Evolutionary conservation across 352 stramenopile species (phyloP), one percentile per base, ranked within the genome.

Genomic region (Peronosclerospora sorghi): DNA sequence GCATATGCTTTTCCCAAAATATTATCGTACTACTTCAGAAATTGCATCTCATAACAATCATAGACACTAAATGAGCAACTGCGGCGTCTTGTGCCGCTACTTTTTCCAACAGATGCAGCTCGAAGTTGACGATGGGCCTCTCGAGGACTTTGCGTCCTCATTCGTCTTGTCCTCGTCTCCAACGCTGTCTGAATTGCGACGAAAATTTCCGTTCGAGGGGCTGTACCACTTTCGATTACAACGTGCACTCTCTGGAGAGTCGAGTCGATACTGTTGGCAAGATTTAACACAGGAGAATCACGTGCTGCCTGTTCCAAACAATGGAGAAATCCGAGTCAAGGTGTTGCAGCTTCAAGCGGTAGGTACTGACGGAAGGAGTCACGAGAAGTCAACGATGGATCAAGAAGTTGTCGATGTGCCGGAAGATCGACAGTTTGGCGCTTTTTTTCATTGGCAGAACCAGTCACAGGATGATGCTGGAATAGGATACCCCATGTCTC

Each of bases 41-140:
- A n/a, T n/a, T n/a, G n/a, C n/a, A n/a, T n/a, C n/a, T n/a, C n/a
- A n/a, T n/a, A n/a, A n/a, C n/a, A n/a, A n/a, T n/a, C n/a, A n/a
- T n/a, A n/a, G n/a, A n/a, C n/a, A n/a, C 19, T 8, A 10, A 18
- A 41, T 41, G 19, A 10, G 19, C 17, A 51, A 23, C 26, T 55
- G 52, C 48, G 52, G 60, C 42, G 77, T 89, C 54, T 63, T 89
- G 42, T 89, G 77, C 40, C 74, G 68, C 46, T 89, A 89, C 56
- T 89, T 89, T 46, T 87, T 90, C 65, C 77, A 86, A 58, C 52
- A 73, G 35, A 85, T 73, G 60, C 51, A 80, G 56, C 62, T 63
- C 10, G 76, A 89, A 43, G 65, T 59, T 5, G 59, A 67, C 15
- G 48, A 51, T 26, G 28, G 43, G 9, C 55, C 36, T 9, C 47